These are phyloP conservation scores for Ustilago bromivora DNA, from an alignment of 1,284 basidiomycete species.

Conservation along the genomic window DNA sequence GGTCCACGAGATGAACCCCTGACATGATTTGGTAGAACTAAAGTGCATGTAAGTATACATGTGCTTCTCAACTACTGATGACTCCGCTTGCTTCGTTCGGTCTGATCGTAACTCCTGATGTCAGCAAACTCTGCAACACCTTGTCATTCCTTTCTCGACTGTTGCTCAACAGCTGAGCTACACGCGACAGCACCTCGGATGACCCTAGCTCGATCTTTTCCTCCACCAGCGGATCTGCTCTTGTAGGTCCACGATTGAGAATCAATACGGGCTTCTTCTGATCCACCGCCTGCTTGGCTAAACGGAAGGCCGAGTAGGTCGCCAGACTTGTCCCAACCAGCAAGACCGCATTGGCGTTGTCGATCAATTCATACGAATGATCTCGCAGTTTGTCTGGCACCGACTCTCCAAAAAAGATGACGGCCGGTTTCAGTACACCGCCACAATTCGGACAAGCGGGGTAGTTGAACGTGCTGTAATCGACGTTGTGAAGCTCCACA, in stretches of 20 bases:
- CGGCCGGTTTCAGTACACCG: constrained; percentile 67
- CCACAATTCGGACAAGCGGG: constrained; percentile 67
- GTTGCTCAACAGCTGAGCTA: constrained; percentile 38
- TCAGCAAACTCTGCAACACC: constrained; percentile 47
- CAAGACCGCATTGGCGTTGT: constrained; percentile 55
- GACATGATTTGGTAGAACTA: not conserved
- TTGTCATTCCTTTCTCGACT: constrained; percentile 43
- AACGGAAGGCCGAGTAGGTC: constrained; percentile 67
- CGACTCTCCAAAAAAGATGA: constrained; percentile 69
- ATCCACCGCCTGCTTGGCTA: constrained; percentile 63
- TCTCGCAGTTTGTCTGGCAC: constrained; percentile 58
- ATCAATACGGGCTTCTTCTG: constrained; percentile 55
- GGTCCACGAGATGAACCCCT: no score
- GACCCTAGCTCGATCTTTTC: constrained; percentile 64
- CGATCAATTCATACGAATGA: constrained; percentile 46
- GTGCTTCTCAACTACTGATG: constrained; percentile 31
- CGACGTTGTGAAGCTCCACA: constrained; percentile 60
- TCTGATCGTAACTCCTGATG: constrained; percentile 38
- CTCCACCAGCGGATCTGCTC: constrained; percentile 58
- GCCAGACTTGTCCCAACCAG: constrained; percentile 66
- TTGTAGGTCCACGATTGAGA: constrained; percentile 67
- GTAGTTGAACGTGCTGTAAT: constrained; percentile 66
- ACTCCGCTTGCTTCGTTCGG: constrained; percentile 40
- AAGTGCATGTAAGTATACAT: not conserved
- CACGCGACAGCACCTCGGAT: constrained; percentile 55